phyloP scores from a whole-genome alignment of 805 yeast genomes.

The Metschnikowia arizonensis region DNA sequence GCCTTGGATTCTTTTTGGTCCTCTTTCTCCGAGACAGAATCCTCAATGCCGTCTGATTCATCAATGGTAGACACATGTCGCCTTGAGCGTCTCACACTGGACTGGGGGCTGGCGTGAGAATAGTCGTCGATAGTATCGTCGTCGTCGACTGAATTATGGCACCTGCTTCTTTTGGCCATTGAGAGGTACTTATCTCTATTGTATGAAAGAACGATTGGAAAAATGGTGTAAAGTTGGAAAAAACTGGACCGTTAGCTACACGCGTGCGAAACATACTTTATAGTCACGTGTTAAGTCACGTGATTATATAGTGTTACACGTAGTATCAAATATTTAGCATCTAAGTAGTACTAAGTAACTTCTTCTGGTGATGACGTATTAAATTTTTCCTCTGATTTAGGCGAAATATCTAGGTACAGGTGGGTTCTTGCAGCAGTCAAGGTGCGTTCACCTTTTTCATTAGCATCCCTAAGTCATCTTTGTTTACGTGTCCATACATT shows the following conservation, averaged over 20 bases:
- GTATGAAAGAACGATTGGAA: conserved; percentile 16
- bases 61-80: conserved; percentile 14
- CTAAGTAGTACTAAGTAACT: neutral
- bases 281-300: neutral
- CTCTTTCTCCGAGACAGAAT: conserved; percentile 2
- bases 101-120: neutral
- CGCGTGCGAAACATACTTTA: conserved; percentile 3
- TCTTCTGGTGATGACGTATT: neutral
- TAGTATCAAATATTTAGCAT: neutral
- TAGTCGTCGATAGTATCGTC: conserved; percentile 7
- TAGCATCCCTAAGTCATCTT: conserved; percentile 7
- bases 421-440: neutral
- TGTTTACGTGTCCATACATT: conserved; percentile 9
- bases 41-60: conserved; percentile 13
- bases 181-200: conserved; percentile 9
- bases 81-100: conserved; percentile 11
- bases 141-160: conserved; percentile 11
- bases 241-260: neutral
- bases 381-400: neutral
- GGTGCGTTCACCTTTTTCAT: conserved; percentile 14
- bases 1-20: neutral
- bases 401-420: neutral
- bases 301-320: neutral
- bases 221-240: conserved; percentile 7
- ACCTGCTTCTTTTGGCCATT: conserved; percentile 19